Base-by-base conservation (phyloP, 768 basidiomycete genomes). In the Plicaturopsis crispa region DNA sequence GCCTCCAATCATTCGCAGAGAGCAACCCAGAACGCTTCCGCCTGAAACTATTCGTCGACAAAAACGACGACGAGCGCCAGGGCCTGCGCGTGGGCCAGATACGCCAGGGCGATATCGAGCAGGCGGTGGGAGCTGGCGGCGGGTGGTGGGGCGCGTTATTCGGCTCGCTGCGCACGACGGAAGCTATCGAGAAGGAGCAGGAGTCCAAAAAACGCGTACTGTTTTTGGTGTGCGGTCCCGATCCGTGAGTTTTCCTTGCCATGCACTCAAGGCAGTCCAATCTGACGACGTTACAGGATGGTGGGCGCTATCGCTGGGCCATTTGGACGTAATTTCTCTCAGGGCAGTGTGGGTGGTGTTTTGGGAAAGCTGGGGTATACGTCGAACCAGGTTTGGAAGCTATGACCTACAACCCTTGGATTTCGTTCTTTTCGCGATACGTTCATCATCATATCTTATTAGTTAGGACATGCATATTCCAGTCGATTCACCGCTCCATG, bases 201-300 rank as follows among this genome's bases (percentile, higher is more conserved):
- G 21, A 33, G 24, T 45, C 48, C 35, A 57, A 57, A 38, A 72
- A 65, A 48, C 73, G 62, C 32, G 59, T 67, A 5, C 53, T 90
- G 40, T 82, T 90, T 52, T 58, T 91, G 10, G 73, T 91, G 3
- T 91, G 84, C 57, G 88, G 88, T 19, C 89, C 88, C n/a, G 83
- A 89, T 44, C 69, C 70, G 88, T 89, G 56, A 50, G 80, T 57
- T 18, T 26, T 21, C 8, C 26, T 8, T 14, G 14, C 31, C 31
- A 20, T 36, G 42, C 42, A 23, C 24, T 37, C 16, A 33, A 18
- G 19, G 31, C 21, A 18, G 8, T 28, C 17, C 38, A 26, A 24
- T 41, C 43, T 38, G 18, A 46, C 26, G 31, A 24, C 20, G 24
- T 43, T 40, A 7, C 49, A 90, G 87, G 34, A 88, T 90, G 88